Evolutionary conservation across 116 monocot genomes (phyloP).

Genomic region (Papilionanthe hybrid): DNA sequence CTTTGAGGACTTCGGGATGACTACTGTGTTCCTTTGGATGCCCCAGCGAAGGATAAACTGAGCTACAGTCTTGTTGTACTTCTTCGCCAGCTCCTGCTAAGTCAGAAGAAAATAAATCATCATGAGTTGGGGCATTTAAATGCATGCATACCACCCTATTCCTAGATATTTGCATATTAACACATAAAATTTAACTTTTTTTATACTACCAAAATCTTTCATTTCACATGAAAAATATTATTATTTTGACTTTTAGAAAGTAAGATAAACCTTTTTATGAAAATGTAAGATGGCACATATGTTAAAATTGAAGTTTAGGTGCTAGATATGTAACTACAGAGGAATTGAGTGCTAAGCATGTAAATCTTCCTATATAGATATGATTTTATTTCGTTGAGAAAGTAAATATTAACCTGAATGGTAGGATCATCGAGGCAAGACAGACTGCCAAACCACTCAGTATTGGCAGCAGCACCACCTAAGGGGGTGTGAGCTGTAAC

Average conservation of each 20-base stretch:
- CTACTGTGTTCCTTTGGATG: constrained; percentile 73
- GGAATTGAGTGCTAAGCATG: no score
- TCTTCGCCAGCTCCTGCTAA: constrained; percentile 63
- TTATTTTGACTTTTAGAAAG: no score
- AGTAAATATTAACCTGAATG: constrained; percentile 44
- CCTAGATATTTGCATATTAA: no score
- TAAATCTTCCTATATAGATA: no score
- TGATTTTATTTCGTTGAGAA: neutral
- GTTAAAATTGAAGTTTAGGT: no score
- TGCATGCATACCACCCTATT: no score
- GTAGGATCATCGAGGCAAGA: constrained; percentile 80
- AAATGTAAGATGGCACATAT: no score
- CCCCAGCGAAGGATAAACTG: constrained; percentile 83
- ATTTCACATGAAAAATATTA: no score
- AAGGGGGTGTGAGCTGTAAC: constrained; percentile 93
- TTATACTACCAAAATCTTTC: no score
- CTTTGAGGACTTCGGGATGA: constrained; percentile 87
- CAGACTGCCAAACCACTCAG: constrained; percentile 76
- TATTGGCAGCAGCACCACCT: constrained; percentile 76
- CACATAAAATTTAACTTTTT: no score
- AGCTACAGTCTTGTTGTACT: constrained; percentile 68
- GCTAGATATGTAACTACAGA: no score
- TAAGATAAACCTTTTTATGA: no score
- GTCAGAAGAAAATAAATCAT: neutral
- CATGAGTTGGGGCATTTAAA: neutral